Conservation (phyloP, 768 basidiomycete genomes). For the Pholiota microspora region DNA sequence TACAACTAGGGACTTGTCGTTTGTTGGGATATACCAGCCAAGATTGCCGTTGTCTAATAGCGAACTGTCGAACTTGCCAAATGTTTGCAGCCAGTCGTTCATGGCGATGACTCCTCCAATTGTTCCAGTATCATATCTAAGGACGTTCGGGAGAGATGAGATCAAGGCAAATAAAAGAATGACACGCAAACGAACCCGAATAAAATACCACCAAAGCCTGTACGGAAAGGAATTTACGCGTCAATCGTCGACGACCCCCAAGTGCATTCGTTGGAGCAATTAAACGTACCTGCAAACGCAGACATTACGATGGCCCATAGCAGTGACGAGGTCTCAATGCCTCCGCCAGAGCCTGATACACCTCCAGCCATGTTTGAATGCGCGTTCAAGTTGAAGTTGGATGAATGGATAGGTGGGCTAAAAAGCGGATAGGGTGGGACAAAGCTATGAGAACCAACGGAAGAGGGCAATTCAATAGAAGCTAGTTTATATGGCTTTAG, state of each 20-base stretch:
- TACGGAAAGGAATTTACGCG: not conserved
- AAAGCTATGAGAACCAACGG: constrained; percentile 2
- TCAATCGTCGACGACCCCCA: not conserved
- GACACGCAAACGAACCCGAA: constrained; percentile 32
- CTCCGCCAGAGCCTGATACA: constrained; percentile 28
- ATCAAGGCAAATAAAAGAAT: not conserved
- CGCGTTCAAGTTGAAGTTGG: not conserved
- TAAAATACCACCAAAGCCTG: constrained; percentile 43
- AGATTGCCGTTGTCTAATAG: not conserved
- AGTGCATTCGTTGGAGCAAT: not conserved
- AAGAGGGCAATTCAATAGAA: not conserved
- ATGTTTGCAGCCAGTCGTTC: constrained; percentile 52
- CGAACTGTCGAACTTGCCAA: constrained; percentile 31
- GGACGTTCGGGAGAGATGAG: not conserved
- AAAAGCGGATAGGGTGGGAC: not conserved
- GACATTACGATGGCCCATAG: constrained; percentile 34
- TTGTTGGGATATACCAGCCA: constrained; percentile 40
- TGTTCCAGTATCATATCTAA: constrained; percentile 72
- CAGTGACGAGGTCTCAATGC: constrained; percentile 25
- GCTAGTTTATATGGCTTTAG: constrained; percentile 10
- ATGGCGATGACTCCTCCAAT: constrained; percentile 75
- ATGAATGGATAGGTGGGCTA: not conserved
- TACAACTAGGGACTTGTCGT: constrained; percentile 40
- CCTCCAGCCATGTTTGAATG: constrained; percentile 25
- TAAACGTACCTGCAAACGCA: constrained; percentile 30